Base-by-base conservation (phyloP, 148 eudicot genomes). In the Rhododendron griersonianum region DNA sequence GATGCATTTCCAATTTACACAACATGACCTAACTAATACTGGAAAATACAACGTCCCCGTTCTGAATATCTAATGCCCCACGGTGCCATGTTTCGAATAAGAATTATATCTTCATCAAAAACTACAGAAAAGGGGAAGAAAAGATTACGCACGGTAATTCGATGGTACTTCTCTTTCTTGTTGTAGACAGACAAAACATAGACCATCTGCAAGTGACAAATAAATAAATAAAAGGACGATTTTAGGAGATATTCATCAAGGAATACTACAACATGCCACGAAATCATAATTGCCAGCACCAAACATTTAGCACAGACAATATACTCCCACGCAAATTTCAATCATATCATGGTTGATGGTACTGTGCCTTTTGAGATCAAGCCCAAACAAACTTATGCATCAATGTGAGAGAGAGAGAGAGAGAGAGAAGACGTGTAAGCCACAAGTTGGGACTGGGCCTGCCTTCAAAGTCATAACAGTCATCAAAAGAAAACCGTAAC, bases 131-230 rank as follows among this genome's bases (percentile, higher is more conserved):
- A 67, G 37, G 13, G 39, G 14, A 8, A 51, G 59, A 25, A 51
- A 87, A 88, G 21, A 69, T 28, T 21, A 87, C 93, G 30, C 79
- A 98, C 99, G 91, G 98, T 98, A 81, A 98, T 93, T 75, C 98
- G 92, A 83, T 98, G 92, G 91, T 95, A 91, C 85, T 95, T 98
- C 91, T 98, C 99, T 90, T 94, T 95, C 94, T 91, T 94, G 94
- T 91, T 95, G 96, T 98, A 98, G 78, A 98, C 91, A 21, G 98
- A 98, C 87, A 98, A 87, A 74, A 98, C 99, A 84, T 98, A 98
- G 78, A 98, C 98, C 99, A 95, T 98, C 99, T 95, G 96, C 86
- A 88, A 84, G 86, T 89, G 14, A 84, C 75, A 82, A 51, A 77
- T n/a, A 48, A 55, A 65, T 16, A 84, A 51, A 57, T 55, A n/a